phyloP scores from a whole-genome alignment of 2,329 filamentous ascomycete genomes.

The Didymella arachidicola region DNA sequence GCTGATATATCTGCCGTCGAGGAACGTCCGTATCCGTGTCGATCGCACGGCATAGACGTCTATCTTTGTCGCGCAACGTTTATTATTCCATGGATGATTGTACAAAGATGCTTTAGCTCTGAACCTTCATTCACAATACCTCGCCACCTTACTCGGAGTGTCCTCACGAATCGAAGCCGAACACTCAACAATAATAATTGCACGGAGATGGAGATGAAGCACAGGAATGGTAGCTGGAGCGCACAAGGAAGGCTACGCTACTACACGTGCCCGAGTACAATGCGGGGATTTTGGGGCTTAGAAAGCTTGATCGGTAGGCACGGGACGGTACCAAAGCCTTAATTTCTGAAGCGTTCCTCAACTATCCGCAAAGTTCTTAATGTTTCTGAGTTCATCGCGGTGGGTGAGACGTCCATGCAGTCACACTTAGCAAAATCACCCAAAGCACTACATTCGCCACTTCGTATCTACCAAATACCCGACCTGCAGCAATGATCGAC shows the following conservation, averaged over 20 bases:
- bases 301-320: constrained; percentile 24
- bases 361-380: neutral
- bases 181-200: neutral
- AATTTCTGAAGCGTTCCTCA: neutral
- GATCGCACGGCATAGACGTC: neutral
- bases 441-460: constrained; percentile 5
- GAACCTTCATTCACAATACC: no score
- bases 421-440: neutral
- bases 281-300: constrained; percentile 30
- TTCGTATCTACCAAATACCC: constrained; percentile 5
- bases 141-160: neutral
- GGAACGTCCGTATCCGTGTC: neutral
- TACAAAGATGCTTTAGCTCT: neutral
- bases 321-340: constrained; percentile 8
- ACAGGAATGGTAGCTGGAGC: neutral
- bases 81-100: neutral
- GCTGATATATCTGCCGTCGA: neutral
- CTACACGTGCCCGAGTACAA: constrained; percentile 13
- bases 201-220: constrained; percentile 15
- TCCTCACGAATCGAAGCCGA: neutral
- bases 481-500: constrained; percentile 3
- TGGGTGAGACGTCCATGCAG: neutral
- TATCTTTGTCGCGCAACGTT: constrained; percentile 3
- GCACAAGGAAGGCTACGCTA: constrained; percentile 18
- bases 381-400: neutral